Conservation (phyloP, 2,329 filamentous ascomycete species). For the Diplocarpon mali region DNA sequence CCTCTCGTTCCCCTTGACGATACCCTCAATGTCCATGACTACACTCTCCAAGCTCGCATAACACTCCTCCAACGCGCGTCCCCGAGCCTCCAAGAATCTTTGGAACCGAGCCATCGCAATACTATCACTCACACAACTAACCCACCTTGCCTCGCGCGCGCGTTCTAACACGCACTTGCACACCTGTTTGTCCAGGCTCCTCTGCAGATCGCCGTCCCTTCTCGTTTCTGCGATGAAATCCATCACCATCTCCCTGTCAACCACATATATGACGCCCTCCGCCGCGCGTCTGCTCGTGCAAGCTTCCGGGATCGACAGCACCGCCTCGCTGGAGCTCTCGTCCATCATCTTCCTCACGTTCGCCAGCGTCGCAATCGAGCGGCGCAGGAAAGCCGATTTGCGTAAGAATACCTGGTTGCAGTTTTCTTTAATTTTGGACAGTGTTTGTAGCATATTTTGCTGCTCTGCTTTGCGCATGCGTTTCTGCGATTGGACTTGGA, state of each 20-base stretch:
- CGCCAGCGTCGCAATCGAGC: neutral
- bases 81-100: conserved; percentile 9
- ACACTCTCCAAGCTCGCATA: neutral
- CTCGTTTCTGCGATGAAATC: neutral
- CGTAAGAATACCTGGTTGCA: neutral
- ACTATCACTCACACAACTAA: conserved; percentile 3
- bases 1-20: neutral
- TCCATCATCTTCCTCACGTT: neutral
- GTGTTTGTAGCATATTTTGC: neutral
- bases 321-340: neutral
- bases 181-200: conserved; percentile 1
- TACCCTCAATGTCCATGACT: neutral
- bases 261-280: neutral
- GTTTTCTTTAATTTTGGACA: neutral
- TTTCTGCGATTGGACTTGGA: neutral
- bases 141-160: conserved; percentile 8
- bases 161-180: conserved; percentile 2
- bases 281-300: neutral
- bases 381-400: conserved; percentile 1
- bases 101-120: conserved; percentile 11
- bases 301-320: neutral
- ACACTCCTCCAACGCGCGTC: neutral
- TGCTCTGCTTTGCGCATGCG: neutral
- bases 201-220: conserved; percentile 5
- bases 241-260: conserved; percentile 3